Base-by-base conservation (phyloP, 306 rosid species). In the Glycine tomentella region DNA sequence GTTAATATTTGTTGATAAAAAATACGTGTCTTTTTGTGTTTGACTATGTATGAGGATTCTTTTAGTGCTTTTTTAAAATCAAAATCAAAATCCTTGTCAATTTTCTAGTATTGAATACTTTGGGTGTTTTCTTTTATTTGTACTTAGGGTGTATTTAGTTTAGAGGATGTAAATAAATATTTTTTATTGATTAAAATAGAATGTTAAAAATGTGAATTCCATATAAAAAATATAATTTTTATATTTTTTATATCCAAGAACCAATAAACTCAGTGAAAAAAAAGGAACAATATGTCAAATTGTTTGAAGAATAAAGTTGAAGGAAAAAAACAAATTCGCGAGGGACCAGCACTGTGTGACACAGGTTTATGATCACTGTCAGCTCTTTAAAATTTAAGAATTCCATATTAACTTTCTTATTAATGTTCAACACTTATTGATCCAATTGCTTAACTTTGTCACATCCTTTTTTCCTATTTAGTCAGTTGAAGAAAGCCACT, bases 401-500 rank as follows among this genome's bases (percentile, higher is more conserved):
- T 63, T 63, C 17, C 14, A 12, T 13, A 11, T 56, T 25, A 55
- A 56, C 50, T 78, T 42, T 25, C 9, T 5, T 10, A 14, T 68
- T 20, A 15, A 46, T 58, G 53, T 33, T 79, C 10, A 17, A 59
- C 17, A 8, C 2, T 72, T 71, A 36, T 49, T 64, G 6, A 7
- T 36, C 6, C 0, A 40, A 14, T 64, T 36, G 17, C 48, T 66
- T 40, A n/a, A 15, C 0, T 66, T 9, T 40, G 51, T 67, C 2
- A 40, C 4, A 42, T 8, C 55, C 17, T 46, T 50, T 57, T 1
- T 74, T 59, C 84, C 70, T 79, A 45, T 20, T 38, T 40, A 59
- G 61, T 80, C 58, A 53, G 52, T 52, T 20, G 49, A 51, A 45
- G 33, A 64, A 42, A 65, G 9, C 63, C 82, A 71, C 69, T 6